These are phyloP conservation scores for Entonaema liquescens DNA, from an alignment of 495 filamentous ascomycete species.

Conservation along the genomic window DNA sequence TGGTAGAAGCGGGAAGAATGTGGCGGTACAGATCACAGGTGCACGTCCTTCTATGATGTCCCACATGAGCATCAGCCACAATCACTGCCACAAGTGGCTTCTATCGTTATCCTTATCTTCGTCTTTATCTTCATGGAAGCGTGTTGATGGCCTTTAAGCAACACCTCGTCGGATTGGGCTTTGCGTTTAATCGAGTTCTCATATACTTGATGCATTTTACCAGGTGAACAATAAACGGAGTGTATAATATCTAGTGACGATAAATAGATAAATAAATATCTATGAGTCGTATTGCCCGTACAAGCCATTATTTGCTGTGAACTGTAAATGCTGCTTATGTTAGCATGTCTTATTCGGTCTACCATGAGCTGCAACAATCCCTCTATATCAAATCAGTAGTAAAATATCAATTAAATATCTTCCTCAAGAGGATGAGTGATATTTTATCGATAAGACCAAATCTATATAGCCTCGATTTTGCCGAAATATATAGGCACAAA, in stretches of 20 bases:
- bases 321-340: neutral
- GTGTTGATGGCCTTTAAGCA: no score
- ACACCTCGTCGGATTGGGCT: no score
- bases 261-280: no score
- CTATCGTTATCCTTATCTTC: neutral
- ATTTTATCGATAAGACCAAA: neutral
- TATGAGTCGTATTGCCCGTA: no score
- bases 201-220: no score
- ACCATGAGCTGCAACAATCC: neutral
- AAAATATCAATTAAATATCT: neutral
- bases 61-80: neutral
- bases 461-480: neutral
- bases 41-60: neutral
- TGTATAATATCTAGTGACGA: no score
- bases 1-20: conserved; percentile 33
- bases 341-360: neutral
- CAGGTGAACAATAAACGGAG: no score
- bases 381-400: neutral
- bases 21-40: conserved; percentile 18
- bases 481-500: neutral
- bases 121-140: no score
- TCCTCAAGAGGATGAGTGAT: neutral
- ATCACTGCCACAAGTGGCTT: neutral
- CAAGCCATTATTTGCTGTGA: no score
- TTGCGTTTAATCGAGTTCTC: no score